These are phyloP conservation scores for Ophiostoma australiae DNA, from an alignment of 2,329 filamentous ascomycete species.

Conservation along the genomic window DNA sequence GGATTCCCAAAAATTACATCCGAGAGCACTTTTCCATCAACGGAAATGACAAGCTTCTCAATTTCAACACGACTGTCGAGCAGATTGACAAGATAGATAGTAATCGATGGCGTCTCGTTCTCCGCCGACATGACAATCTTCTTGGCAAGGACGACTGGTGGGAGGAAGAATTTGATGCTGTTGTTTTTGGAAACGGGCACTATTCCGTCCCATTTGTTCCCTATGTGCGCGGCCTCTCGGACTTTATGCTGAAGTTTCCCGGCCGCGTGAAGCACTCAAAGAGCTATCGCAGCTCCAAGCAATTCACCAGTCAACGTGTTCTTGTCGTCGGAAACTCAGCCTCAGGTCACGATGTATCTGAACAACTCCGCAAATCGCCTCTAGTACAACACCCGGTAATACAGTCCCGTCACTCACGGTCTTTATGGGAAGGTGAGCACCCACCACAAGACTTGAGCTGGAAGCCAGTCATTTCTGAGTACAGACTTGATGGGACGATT, in stretches of 20 bases:
- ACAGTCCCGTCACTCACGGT: conserved; percentile 53
- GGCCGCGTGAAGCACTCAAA: conserved; percentile 67
- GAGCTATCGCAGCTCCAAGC: conserved; percentile 63
- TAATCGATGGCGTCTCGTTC: conserved; percentile 49
- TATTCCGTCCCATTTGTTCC: conserved; percentile 55
- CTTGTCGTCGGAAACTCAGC: conserved; percentile 80
- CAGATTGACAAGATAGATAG: conserved; percentile 29
- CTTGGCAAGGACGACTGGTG: conserved; percentile 54
- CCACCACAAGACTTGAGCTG: conserved; percentile 56
- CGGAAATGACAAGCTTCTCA: conserved; percentile 42
- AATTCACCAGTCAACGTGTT: conserved; percentile 65
- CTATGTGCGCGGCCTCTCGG: conserved; percentile 44
- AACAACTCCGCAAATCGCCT: conserved; percentile 56
- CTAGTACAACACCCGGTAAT: conserved; percentile 45
- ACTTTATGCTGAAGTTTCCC: conserved; percentile 42
- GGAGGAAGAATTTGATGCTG: conserved; percentile 55
- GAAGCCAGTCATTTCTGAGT: conserved; percentile 52
- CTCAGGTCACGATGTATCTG: conserved; percentile 75
- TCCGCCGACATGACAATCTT: conserved; percentile 43
- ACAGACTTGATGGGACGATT: conserved; percentile 40
- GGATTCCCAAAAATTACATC: conserved; percentile 53
- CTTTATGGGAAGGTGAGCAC: conserved; percentile 48
- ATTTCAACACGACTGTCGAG: conserved; percentile 47
- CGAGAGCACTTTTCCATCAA: conserved; percentile 52
- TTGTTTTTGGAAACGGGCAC: conserved; percentile 57